Conservation (phyloP, 2,329 filamentous ascomycete species). For the Ophiosphaerella korrae region DNA sequence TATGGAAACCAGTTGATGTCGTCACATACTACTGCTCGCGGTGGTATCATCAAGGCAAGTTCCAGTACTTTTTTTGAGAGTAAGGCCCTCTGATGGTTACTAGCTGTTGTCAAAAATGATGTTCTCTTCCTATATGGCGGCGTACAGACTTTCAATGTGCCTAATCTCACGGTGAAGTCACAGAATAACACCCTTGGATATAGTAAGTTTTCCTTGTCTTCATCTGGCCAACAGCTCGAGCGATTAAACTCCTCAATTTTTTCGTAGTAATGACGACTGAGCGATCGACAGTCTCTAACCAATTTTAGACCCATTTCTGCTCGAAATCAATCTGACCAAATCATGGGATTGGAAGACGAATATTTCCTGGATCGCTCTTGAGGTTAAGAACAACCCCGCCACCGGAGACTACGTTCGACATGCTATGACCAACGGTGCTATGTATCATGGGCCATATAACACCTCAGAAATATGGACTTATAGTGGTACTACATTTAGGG, state of each 20-base stretch:
- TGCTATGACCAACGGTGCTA: conserved; percentile 13
- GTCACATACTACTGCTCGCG: conserved; percentile 20
- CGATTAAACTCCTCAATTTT: background rate
- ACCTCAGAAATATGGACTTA: conserved; percentile 17
- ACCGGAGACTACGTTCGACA: conserved; percentile 17
- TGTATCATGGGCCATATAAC: conserved; percentile 22
- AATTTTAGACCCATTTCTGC: conserved; percentile 17
- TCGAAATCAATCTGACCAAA: conserved; percentile 14
- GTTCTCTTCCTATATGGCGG: conserved; percentile 22
- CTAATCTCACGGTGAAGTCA: conserved; percentile 6
- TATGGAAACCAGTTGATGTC: conserved; percentile 15
- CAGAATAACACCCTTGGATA: conserved; percentile 11
- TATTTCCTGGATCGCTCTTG: conserved; percentile 16
- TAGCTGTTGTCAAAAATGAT: conserved; percentile 20
- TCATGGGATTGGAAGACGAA: conserved; percentile 28
- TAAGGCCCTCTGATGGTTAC: background rate
- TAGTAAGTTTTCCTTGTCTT: conserved; percentile 1
- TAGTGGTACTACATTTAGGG: conserved; percentile 17
- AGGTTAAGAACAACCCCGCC: conserved; percentile 12
- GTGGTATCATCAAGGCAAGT: conserved; percentile 20
- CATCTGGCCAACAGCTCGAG: too few species aligned
- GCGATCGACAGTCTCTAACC: background rate
- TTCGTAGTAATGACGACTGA: background rate
- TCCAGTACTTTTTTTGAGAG: background rate
- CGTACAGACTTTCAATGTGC: conserved; percentile 18